These are phyloP conservation scores for Aspergillus felis DNA, from an alignment of 2,329 filamentous ascomycete species.

Conservation along the genomic window DNA sequence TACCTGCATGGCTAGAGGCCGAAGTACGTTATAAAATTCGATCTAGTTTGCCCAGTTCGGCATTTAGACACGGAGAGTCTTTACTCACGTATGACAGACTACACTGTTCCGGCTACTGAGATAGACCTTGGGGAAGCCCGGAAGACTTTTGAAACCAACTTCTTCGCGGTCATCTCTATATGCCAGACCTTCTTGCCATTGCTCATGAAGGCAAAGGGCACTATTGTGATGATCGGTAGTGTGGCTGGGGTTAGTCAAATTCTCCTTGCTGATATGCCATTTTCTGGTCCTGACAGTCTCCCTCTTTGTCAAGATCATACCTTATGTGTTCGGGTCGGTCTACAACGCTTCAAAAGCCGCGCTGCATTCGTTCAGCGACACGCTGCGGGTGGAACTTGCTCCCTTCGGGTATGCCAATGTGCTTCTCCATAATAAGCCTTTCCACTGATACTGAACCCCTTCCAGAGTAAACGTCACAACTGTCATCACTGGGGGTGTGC, in stretches of 20 bases:
- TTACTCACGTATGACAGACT: conserved; percentile 36
- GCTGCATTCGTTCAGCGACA: conserved; percentile 55
- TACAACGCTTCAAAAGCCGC: conserved; percentile 61
- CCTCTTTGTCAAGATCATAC: conserved; percentile 30
- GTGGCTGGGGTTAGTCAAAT: conserved; percentile 33
- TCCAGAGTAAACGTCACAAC: conserved; percentile 49
- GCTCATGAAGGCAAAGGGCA: conserved; percentile 44
- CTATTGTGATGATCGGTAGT: conserved; percentile 45
- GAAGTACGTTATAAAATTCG: conserved; percentile 23
- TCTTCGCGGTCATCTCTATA: conserved; percentile 56
- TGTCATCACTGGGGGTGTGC: conserved; percentile 58
- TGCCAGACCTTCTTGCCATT: conserved; percentile 55
- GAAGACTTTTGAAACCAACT: conserved; percentile 50
- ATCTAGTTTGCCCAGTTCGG: not conserved
- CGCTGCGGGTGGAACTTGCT: conserved; percentile 54
- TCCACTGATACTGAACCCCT: conserved; percentile 1
- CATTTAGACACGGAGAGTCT: not conserved
- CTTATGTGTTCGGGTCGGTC: conserved; percentile 43
- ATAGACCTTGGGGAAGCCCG: conserved; percentile 48
- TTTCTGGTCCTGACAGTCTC: not conserved
- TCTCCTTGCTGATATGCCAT: not conserved
- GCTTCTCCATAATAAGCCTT: not conserved
- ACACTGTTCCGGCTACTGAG: conserved; percentile 56
- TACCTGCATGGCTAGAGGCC: conserved; percentile 17
- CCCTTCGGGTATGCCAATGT: conserved; percentile 40